These are phyloP conservation scores for Neotropicomus parvogracilis DNA, from an alignment of 1,284 basidiomycete species.

Conservation along the genomic window DNA sequence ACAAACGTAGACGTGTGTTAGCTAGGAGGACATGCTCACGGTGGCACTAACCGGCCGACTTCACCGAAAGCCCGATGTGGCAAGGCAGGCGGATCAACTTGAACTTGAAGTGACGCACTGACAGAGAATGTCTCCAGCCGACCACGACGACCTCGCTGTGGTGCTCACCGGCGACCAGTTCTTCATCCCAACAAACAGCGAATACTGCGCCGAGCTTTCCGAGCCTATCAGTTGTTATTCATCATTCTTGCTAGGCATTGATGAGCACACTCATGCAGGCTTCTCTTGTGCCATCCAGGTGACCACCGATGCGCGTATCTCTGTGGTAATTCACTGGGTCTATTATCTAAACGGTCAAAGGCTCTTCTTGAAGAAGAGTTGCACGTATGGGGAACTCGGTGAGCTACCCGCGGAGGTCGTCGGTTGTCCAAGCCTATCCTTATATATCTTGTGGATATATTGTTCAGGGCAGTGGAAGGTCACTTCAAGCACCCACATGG, in stretches of 20 bases:
- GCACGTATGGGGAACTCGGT: constrained; percentile 83
- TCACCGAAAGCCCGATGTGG: constrained; percentile 11
- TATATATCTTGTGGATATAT: constrained; percentile 6
- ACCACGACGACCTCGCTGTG: constrained; percentile 28
- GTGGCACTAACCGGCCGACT: not conserved
- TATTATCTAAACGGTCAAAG: constrained; percentile 72
- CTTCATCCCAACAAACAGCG: constrained; percentile 55
- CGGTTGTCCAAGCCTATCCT: constrained; percentile 6
- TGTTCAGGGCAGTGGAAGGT: constrained; percentile 77
- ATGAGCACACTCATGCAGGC: constrained; percentile 11
- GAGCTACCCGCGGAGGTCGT: constrained; percentile 24
- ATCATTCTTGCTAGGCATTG: not conserved
- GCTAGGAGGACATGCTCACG: not conserved
- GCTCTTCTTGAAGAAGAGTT: constrained; percentile 81
- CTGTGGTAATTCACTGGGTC: constrained; percentile 94
- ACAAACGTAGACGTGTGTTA: not conserved
- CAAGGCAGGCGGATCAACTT: constrained; percentile 19
- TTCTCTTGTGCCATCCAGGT: constrained; percentile 33
- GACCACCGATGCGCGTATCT: constrained; percentile 76
- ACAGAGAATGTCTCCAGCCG: constrained; percentile 11
- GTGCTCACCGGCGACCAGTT: constrained; percentile 53
- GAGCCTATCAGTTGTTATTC: constrained; percentile 35
- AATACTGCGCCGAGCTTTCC: constrained; percentile 47
- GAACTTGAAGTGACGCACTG: too few species aligned
- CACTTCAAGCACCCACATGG: constrained; percentile 87